Percentiles rank a stretch among this genome's conserved stretches.
These are phyloP conservation scores for Chaetothyriales sp. DNA, from an alignment of 2,329 filamentous ascomycete genomes.

Conservation along the genomic window DNA sequence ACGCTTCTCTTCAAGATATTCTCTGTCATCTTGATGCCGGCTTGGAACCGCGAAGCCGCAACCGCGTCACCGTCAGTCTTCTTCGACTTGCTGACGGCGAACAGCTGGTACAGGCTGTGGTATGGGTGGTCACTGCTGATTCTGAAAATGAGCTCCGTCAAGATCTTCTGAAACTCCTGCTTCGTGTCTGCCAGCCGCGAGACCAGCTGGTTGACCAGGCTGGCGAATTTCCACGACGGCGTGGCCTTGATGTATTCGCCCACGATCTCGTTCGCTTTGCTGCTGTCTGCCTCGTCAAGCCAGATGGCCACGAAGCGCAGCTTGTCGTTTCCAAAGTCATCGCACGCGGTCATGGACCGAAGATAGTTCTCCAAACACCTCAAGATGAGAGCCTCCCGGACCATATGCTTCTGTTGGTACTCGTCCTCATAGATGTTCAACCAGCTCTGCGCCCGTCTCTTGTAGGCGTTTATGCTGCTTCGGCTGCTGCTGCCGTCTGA, in stretches of 20 bases:
- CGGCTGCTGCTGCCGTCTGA: constrained; percentile 21
- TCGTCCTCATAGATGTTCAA: constrained; percentile 81
- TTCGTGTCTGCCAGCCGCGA: constrained; percentile 67
- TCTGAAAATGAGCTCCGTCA: constrained; percentile 58
- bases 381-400: constrained; percentile 66
- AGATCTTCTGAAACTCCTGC: constrained; percentile 57
- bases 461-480: constrained; percentile 37
- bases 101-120: constrained; percentile 95
- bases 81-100: constrained; percentile 59
- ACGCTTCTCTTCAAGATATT: constrained; percentile 40
- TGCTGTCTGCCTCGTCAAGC: constrained; percentile 70
- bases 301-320: constrained; percentile 87
- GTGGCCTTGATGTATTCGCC: constrained; percentile 54
- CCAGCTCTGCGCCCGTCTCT: constrained; percentile 68
- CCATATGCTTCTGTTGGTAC: constrained; percentile 60
- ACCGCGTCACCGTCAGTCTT: constrained; percentile 51
- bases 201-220: constrained; percentile 87
- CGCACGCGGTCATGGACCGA: constrained; percentile 65
- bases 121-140: constrained; percentile 91
- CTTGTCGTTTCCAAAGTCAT: constrained; percentile 76
- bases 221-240: constrained; percentile 79
- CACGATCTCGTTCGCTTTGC: constrained; percentile 63
- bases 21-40: constrained; percentile 54
- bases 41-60: constrained; percentile 56
- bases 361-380: constrained; percentile 89